These are phyloP conservation scores for Ophiostoma tasmaniense DNA, from an alignment of 2,329 filamentous ascomycete genomes.

Conservation along the genomic window DNA sequence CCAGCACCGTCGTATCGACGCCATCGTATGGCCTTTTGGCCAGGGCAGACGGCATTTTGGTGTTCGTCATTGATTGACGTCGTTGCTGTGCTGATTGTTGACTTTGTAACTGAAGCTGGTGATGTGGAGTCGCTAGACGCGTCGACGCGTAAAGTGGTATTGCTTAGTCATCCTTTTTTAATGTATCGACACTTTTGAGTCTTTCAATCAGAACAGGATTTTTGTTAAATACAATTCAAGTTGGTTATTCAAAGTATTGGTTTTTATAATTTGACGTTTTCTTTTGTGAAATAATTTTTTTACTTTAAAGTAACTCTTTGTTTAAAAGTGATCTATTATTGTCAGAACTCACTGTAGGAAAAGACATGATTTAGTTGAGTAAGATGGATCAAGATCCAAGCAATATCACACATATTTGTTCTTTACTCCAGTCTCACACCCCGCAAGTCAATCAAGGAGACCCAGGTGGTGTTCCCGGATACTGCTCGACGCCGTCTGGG, in stretches of 20 bases:
- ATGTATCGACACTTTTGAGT: no score
- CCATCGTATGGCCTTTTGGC: not conserved
- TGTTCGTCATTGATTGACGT: not conserved
- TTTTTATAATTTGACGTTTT: no score
- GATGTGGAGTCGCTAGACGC: not conserved
- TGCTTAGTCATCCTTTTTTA: slow-evolving; percentile 2
- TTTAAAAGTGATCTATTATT: not conserved
- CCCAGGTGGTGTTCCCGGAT: not conserved
- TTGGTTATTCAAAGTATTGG: no score
- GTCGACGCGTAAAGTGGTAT: slow-evolving; percentile 6
- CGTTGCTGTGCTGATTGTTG: not conserved
- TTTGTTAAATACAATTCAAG: no score
- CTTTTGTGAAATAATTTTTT: no score
- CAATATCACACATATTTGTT: no score
- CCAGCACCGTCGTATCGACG: not conserved
- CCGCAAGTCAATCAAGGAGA: not conserved
- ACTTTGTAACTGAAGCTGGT: not conserved
- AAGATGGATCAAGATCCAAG: not conserved
- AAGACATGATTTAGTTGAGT: not conserved
- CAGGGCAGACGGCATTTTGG: not conserved
- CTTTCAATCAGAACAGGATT: no score
- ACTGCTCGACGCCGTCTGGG: not conserved
- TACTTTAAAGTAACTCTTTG: not conserved
- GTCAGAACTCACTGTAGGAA: no score
- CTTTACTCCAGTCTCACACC: no score